phyloP scores from a whole-genome alignment of 176 grass and related monocot species.

The Dendrocalamus sinicus region DNA sequence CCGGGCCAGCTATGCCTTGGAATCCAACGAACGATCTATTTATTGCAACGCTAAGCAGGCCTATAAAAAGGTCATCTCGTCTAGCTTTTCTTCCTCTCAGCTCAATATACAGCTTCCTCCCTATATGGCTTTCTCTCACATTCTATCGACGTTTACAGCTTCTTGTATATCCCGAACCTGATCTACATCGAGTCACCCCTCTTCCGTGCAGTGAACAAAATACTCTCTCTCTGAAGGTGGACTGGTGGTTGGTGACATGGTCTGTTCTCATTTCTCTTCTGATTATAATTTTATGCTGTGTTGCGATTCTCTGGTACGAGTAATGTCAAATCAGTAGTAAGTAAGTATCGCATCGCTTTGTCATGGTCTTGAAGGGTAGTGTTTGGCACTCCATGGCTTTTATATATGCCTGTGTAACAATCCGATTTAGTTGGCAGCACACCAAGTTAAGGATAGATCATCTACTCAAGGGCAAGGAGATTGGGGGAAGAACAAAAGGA shows the following conservation, averaged over 20 bases:
- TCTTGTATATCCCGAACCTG: neutral
- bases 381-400: slow-evolving; percentile 21
- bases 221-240: neutral
- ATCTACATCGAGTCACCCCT: neutral
- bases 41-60: neutral
- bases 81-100: neutral
- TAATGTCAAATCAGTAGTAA: neutral
- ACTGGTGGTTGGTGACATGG: neutral
- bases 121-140: neutral
- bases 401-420: neutral
- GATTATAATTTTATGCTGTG: neutral
- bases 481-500: too few relatives aligned
- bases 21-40: neutral
- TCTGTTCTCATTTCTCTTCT: neutral
- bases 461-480: too few relatives aligned
- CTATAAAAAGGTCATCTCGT: slow-evolving; percentile 16
- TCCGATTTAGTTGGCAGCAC: too few relatives aligned
- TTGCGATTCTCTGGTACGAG: neutral
- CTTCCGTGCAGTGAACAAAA: neutral
- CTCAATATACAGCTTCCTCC: neutral
- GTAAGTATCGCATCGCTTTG: neutral
- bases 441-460: too few relatives aligned
- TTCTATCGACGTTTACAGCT: neutral
- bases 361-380: neutral
- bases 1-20: neutral